phyloP scores from a whole-genome alignment of 2,329 filamentous ascomycete genomes.

The Rutstroemia sp. region DNA sequence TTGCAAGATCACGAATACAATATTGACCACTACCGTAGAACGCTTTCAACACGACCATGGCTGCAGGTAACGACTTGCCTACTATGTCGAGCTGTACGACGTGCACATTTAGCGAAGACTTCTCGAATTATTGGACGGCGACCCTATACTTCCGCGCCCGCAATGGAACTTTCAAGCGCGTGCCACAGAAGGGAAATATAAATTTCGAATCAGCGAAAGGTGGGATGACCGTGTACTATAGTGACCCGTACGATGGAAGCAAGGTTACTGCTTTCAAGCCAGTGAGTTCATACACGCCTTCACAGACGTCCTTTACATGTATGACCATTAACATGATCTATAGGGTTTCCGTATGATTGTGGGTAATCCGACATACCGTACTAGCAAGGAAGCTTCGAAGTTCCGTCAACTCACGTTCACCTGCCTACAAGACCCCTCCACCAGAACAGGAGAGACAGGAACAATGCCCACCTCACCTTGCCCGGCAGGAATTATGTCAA shows the following conservation, averaged over 20 bases:
- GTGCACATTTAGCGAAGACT: constrained; percentile 31
- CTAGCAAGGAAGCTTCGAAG: too few species aligned
- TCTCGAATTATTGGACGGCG: constrained; percentile 32
- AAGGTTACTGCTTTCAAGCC: constrained; percentile 38
- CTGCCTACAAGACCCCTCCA: too few species aligned
- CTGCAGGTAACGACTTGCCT: constrained; percentile 22
- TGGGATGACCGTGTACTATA: constrained; percentile 33
- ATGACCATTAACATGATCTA: too few species aligned
- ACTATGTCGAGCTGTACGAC: constrained; percentile 27
- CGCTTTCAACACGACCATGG: constrained; percentile 36
- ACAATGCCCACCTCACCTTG: too few species aligned
- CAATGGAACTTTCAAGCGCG: constrained; percentile 29
- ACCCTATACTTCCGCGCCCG: constrained; percentile 26
- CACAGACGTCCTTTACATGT: too few species aligned
- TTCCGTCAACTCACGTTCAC: too few species aligned
- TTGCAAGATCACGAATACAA: too few species aligned
- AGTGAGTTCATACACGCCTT: background rate
- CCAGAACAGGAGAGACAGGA: too few species aligned
- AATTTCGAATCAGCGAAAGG: constrained; percentile 29
- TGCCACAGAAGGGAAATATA: constrained; percentile 29
- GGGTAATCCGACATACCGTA: too few species aligned
- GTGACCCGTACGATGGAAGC: constrained; percentile 24
- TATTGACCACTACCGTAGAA: constrained; percentile 15
- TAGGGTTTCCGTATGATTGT: too few species aligned
- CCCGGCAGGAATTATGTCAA: constrained; percentile 11